Evolutionary conservation across 164 flowering plant genomes (phyloP), one percentile per base, ranked within the genome.

Genomic region (Stephania cephalantha): DNA sequence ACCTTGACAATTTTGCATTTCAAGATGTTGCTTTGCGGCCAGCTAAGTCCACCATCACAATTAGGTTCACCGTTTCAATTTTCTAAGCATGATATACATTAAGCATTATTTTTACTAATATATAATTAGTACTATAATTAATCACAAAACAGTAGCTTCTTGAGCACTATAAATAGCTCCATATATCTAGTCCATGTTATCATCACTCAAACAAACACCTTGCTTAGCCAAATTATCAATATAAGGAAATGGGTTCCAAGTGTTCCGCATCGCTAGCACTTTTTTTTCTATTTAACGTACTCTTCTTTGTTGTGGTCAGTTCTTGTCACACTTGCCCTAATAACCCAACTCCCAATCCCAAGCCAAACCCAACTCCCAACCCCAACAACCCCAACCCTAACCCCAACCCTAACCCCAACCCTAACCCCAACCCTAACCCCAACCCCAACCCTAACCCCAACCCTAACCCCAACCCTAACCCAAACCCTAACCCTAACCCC

Each of bases 231-330:
- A 3, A 8, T 11, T 50, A 50, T 8, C 15, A 15, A 2, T 50
- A 15, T 1, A 9, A 50, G 55, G 75, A 78, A 53, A 89, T 89
- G 90, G 88, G 73, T 74, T 82, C 88, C 64, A 88, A 78, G 77
- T 82, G 65, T 61, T 78, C 82, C 29, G 74, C 87, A 6, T 75
- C 87, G 29, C 45, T 81, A 70, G 86, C 90, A 63, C 83, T 87
- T 22, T 78, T 89, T 78, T 77, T 89, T 63, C 31, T 74, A 12
- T 72, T 88, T 72, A 88, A 87, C 84, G 76, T 88, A 45, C 83
- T 86, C 70, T 85, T 87, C 79, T 86, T 86, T 75, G 25, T 86
- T 70, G 71, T 85, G 6, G 80, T 77, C 5, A 76, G 78, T 72
- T 83, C 87, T 7, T 83, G 87, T 79, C 83, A 79, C 6, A 82